phyloP scores from a whole-genome alignment of 106 monocot genomes.

The Amphibolis antarctica region DNA sequence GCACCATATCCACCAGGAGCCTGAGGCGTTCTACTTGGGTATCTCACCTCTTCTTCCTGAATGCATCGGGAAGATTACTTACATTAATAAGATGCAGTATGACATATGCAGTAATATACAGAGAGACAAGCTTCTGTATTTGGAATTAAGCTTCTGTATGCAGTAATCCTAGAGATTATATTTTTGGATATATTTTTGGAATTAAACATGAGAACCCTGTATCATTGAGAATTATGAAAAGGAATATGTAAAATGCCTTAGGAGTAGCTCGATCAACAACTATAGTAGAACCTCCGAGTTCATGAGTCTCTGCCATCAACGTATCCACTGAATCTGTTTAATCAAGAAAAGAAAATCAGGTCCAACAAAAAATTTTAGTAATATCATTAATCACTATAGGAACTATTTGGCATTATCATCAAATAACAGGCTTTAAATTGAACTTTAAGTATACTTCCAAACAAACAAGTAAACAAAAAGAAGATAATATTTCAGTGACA shows the following conservation, averaged over 20 bases:
- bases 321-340: constrained; percentile 89
- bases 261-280: constrained; percentile 97
- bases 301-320: constrained; percentile 85
- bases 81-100: not conserved
- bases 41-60: constrained; percentile 68
- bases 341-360: not conserved
- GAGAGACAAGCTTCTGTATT: not conserved
- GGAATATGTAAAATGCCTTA: constrained; percentile 33
- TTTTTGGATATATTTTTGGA: no score
- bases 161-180: no score
- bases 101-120: not conserved
- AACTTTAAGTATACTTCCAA: no score
- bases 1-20: constrained; percentile 91
- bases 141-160: no score
- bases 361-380: no score
- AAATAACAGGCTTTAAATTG: no score
- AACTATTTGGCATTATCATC: no score
- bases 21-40: constrained; percentile 45
- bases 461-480: no score
- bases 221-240: not conserved
- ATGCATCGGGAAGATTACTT: not conserved
- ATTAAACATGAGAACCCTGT: no score
- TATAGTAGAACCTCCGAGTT: constrained; percentile 75
- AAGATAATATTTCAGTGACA: no score
- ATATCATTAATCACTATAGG: no score